Conservation (phyloP, 1,284 basidiomycete species). For the Ustilago cynodontis region DNA sequence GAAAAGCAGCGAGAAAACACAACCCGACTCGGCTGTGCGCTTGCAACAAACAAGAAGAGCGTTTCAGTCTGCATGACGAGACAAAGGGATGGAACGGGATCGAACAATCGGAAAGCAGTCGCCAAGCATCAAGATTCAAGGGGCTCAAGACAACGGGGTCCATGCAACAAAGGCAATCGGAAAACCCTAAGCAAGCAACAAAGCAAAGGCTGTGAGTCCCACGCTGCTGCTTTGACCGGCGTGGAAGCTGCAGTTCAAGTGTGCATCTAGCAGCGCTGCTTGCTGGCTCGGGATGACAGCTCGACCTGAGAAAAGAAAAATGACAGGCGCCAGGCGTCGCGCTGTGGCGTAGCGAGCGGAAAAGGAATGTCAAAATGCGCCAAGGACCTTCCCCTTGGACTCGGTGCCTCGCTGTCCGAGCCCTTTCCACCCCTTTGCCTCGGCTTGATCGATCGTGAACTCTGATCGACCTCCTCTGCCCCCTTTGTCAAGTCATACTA, state of each 20-base stretch:
- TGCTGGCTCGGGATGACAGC: neutral
- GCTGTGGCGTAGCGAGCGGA: neutral
- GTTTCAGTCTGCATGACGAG: neutral
- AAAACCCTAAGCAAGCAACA: too few relatives aligned
- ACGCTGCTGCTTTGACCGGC: neutral
- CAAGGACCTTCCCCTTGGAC: conserved; percentile 3
- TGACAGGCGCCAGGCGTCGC: neutral
- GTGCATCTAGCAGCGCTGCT: neutral
- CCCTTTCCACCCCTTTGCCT: neutral
- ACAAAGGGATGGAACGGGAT: conserved; percentile 3
- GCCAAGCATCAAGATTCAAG: neutral
- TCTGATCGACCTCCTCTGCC: too few relatives aligned
- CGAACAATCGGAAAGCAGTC: neutral
- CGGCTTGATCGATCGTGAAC: neutral
- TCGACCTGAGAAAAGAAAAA: neutral
- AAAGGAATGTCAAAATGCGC: neutral
- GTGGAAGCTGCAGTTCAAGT: conserved; percentile 1
- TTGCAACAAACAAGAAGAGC: neutral
- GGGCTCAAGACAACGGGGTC: neutral
- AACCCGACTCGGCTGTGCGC: conserved; percentile 3
- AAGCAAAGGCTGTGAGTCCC: neutral
- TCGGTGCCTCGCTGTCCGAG: conserved; percentile 2
- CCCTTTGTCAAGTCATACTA: too few relatives aligned
- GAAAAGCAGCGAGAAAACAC: neutral
- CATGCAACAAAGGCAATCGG: neutral